These are phyloP conservation scores for Zygotorulaspora chibaensis DNA, from an alignment of 805 yeast species.

Conservation along the genomic window DNA sequence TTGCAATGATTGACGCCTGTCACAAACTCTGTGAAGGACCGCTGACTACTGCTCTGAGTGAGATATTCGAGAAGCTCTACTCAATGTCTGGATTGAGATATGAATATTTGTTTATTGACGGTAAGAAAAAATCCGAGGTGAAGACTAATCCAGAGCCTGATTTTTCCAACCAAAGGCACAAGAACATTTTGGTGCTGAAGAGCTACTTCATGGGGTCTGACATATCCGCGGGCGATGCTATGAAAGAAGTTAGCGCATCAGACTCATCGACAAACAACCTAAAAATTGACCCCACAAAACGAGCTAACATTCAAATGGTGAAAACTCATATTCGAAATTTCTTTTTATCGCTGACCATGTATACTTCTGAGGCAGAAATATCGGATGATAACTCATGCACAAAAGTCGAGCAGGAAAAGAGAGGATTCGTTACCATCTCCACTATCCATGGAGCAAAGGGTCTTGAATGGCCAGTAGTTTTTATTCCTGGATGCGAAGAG, in stretches of 20 bases:
- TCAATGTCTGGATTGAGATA: constrained; percentile 29
- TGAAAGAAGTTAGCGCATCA: background rate
- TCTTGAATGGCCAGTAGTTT: constrained; percentile 91
- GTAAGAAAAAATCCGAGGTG: constrained; percentile 22
- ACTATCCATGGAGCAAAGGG: constrained; percentile 95
- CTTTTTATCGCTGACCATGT: constrained; percentile 37
- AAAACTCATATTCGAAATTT: constrained; percentile 31
- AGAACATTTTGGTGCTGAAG: constrained; percentile 24
- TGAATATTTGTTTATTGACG: constrained; percentile 26
- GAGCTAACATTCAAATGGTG: background rate
- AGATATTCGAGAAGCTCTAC: constrained; percentile 30
- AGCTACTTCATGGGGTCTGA: constrained; percentile 21
- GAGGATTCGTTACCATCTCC: constrained; percentile 50
- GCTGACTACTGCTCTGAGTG: constrained; percentile 11
- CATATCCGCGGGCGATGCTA: background rate
- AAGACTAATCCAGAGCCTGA: constrained; percentile 21
- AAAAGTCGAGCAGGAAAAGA: constrained; percentile 20
- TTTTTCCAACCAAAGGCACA: constrained; percentile 26
- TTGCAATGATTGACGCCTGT: constrained; percentile 24
- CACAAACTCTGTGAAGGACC: constrained; percentile 12
- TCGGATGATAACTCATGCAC: constrained; percentile 14
- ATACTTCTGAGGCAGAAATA: constrained; percentile 25
- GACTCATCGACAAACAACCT: background rate
- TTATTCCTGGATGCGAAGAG: constrained; percentile 67
- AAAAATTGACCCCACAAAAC: background rate